Percentiles rank a stretch among this genome's conserved stretches.
phyloP scores from a whole-genome alignment of 2,329 filamentous ascomycete genomes.

The Magnaporthales sp. region DNA sequence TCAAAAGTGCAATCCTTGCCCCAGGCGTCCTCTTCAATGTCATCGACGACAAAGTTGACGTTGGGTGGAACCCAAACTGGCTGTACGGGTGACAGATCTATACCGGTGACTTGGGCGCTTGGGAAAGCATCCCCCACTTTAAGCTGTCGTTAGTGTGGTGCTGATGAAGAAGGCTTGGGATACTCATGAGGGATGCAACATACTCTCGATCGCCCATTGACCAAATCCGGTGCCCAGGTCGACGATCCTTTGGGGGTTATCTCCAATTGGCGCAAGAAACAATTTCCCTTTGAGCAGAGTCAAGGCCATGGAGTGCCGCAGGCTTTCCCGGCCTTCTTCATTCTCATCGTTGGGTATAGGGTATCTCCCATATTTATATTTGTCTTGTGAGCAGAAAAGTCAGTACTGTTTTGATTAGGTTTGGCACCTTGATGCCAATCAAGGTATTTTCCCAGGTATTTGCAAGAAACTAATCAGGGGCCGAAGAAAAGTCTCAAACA shows the following conservation, averaged over 20 bases:
- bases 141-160: background rate
- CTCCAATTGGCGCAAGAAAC: constrained; percentile 33
- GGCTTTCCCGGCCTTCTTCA: constrained; percentile 38
- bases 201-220: constrained; percentile 48
- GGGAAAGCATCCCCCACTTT: constrained; percentile 36
- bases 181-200: constrained; percentile 10
- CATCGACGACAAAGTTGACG: constrained; percentile 11
- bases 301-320: constrained; percentile 39
- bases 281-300: constrained; percentile 34
- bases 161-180: constrained; percentile 5
- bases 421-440: background rate
- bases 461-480: background rate
- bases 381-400: background rate
- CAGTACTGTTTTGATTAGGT: background rate
- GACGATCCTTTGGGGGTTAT: constrained; percentile 37
- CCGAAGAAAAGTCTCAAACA: too few species aligned
- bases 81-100: constrained; percentile 35
- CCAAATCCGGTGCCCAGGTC: constrained; percentile 42
- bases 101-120: constrained; percentile 35
- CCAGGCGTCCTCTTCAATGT: constrained; percentile 43
- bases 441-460: background rate
- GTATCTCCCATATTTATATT: constrained; percentile 34
- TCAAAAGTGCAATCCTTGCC: constrained; percentile 42
- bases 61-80: constrained; percentile 33
- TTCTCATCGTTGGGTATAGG: constrained; percentile 43